Percentiles rank a stretch among this genome's conserved stretches.
phyloP scores from a whole-genome alignment of 352 stramenopile genomes.

The Blastocystis sp. region DNA sequence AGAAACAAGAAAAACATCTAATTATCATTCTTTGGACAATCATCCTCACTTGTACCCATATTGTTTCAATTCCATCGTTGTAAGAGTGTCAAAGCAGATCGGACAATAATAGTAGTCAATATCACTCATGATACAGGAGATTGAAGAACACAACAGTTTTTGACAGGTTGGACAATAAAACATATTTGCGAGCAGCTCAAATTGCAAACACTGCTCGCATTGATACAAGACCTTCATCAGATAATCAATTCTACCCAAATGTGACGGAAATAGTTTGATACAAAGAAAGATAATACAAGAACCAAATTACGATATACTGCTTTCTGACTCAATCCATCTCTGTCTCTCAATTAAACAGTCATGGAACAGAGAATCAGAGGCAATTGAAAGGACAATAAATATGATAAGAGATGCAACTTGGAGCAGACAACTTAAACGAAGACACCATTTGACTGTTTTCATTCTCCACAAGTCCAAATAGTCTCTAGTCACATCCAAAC shows the following conservation, averaged over 20 bases:
- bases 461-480: neutral
- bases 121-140: conserved; percentile 20
- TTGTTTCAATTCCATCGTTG: neutral
- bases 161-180: conserved; percentile 8
- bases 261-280: neutral
- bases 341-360: neutral
- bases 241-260: neutral
- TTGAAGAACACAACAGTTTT: neutral
- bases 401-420: conserved; percentile 1
- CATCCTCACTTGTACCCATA: conserved; percentile 8
- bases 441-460: conserved; percentile 27
- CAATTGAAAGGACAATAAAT: conserved; percentile 27
- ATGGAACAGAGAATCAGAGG: neutral
- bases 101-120: conserved; percentile 59
- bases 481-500: too few relatives aligned
- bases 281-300: neutral
- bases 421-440: neutral
- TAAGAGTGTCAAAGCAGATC: conserved; percentile 23
- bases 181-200: neutral
- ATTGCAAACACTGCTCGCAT: conserved; percentile 10
- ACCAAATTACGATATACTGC: neutral
- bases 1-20: conserved; percentile 28
- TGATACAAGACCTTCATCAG: conserved; percentile 16
- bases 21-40: neutral
- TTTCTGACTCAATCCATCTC: neutral